Evolutionary conservation across 768 basidiomycete genomes (phyloP).

Genomic region (Tricholoma hemisulphureum): DNA sequence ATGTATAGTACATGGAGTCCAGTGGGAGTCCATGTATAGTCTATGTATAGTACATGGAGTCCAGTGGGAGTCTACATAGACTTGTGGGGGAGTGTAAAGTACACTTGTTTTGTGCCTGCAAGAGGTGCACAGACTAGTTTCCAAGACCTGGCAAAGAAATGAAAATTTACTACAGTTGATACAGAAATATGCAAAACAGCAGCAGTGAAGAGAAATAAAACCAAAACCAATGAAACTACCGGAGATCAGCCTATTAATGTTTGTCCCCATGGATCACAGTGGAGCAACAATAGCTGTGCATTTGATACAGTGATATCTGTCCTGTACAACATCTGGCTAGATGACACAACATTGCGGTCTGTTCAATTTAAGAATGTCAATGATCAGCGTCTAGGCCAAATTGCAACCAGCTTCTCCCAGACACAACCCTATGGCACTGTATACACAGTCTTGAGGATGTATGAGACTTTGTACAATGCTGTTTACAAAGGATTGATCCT

Average conservation of each 20-base stretch:
- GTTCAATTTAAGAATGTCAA: not conserved
- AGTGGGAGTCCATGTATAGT: too few species aligned
- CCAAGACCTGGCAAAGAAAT: not conserved
- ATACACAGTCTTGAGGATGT: not conserved
- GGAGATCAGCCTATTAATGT: not conserved
- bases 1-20: too few species aligned
- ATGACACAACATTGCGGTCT: not conserved
- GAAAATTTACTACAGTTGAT: not conserved
- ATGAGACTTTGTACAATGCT: not conserved
- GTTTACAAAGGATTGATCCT: not conserved
- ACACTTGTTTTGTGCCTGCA: too few species aligned
- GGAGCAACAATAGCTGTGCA: conserved; percentile 22
- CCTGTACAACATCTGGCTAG: conserved; percentile 20
- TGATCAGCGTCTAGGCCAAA: not conserved
- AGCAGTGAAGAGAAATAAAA: not conserved
- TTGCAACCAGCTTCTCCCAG: not conserved
- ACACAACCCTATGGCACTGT: conserved; percentile 14
- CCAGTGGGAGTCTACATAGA: too few species aligned
- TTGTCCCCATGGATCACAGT: conserved; percentile 5
- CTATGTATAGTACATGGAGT: too few species aligned
- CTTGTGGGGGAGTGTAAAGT: too few species aligned
- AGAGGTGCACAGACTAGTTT: not conserved
- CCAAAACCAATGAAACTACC: not conserved
- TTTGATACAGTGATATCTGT: too few species aligned
- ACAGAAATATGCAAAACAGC: not conserved